A percentile compares a stretch with the other conserved stretches of the same genome.
Conservation (phyloP, 163 green algal species). For the Scenedesmus sp. region DNA sequence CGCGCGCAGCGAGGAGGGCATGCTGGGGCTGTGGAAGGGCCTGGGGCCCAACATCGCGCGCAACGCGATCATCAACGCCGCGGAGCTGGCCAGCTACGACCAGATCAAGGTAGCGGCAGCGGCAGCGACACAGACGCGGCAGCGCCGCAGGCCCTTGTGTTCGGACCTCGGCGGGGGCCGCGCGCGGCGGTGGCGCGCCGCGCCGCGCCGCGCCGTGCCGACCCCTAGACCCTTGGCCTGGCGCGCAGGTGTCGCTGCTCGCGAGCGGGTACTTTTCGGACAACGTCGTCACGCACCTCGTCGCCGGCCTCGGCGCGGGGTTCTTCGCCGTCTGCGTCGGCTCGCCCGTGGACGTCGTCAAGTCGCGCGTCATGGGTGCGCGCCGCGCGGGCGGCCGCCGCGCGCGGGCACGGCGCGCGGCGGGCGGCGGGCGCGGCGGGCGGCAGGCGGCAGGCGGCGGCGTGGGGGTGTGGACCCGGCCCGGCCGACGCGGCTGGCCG, state of each 20-base stretch:
- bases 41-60: slow-evolving; percentile 95
- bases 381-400: background rate
- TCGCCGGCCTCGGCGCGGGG: slow-evolving; percentile 90
- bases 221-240: too few relatives aligned
- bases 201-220: too few relatives aligned
- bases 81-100: slow-evolving; percentile 96
- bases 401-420: background rate
- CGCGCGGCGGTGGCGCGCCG: too few relatives aligned
- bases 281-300: slow-evolving; percentile 83
- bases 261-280: slow-evolving; percentile 59
- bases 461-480: too few relatives aligned
- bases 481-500: too few relatives aligned
- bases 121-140: too few relatives aligned
- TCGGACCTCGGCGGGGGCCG: too few relatives aligned
- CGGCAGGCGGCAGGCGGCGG: too few relatives aligned
- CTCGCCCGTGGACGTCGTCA: slow-evolving; percentile 99
- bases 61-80: slow-evolving; percentile 99
- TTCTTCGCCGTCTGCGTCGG: slow-evolving; percentile 96
- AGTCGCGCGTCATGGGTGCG: slow-evolving; percentile 96
- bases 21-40: slow-evolving; percentile 93
- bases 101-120: slow-evolving; percentile 83
- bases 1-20: slow-evolving; percentile 84
- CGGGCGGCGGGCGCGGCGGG: too few relatives aligned
- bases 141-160: too few relatives aligned
- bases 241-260: slow-evolving; percentile 35